Base-by-base conservation (phyloP, 495 filamentous ascomycete genomes). In the Aspergillus incahuasiensis region DNA sequence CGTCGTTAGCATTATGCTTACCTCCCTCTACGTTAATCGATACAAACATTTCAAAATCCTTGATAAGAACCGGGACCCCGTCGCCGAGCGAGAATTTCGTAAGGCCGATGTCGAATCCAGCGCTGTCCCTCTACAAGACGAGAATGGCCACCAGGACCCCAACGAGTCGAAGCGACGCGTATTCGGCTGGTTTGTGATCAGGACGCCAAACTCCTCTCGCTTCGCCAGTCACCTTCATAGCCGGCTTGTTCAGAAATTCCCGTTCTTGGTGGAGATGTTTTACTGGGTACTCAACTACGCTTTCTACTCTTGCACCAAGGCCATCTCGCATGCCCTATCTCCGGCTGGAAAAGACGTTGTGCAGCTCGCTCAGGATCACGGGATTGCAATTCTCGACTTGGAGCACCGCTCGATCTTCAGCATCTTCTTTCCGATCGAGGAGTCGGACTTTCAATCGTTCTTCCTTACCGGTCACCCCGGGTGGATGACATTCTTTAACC, bases 221-320 rank as follows among this genome's bases (percentile, higher is more conserved):
- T 86, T 84, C 63, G 64, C 73, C 16, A 64, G 77, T 48, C 68
- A 83, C 57, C 57, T 78, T 32, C 83, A 86, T 62, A 84, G 80
- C 54, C 73, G 79, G n/a, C 65, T 79, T 35, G 53, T 77, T 34
- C 69, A 73, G 56, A 75, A 74, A 46, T 70, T 74, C 47, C 74
- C 74, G 50, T 91, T 63, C 71, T 73, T 63, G 79, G 83, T 67
- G 69, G 87, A 69, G 81, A 90, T 72, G 83, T 87, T 67, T 70
- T 96, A 59, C 79, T 96, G 54, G 89, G 86, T 45, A 67, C 79
- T 60, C 74, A 87, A 84, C 45, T 87, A 86, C 63, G 79, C 79
- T 59, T 82, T 88, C 68, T 85, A 87, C 66, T 73, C 74, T 44
- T 61, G 75, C 42, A 84, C 86, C 30, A 82, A 84, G 50, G 71